phyloP scores from a whole-genome alignment of 2,329 filamentous ascomycete species.

The Fusarium sp. region DNA sequence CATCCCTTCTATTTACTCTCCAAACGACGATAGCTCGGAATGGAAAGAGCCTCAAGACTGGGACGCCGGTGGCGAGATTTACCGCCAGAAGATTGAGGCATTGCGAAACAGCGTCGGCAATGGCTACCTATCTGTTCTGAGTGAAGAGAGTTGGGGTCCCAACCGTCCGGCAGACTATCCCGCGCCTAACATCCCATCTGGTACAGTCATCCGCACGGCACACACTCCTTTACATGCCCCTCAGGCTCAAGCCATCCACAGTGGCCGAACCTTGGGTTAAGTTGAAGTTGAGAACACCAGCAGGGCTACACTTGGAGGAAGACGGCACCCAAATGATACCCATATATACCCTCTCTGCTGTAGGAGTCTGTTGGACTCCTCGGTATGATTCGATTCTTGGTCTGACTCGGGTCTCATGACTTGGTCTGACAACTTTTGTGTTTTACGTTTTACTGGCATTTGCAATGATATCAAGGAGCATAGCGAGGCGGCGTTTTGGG shows the following conservation, averaged over 20 bases:
- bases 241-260: constrained; percentile 66
- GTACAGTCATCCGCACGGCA: constrained; percentile 51
- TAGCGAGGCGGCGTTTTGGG: constrained; percentile 59
- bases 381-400: constrained; percentile 44
- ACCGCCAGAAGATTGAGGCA: constrained; percentile 89
- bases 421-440: constrained; percentile 31
- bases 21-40: constrained; percentile 41
- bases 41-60: constrained; percentile 70
- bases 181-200: constrained; percentile 45
- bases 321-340: constrained; percentile 53
- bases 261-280: constrained; percentile 67
- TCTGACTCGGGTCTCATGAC: constrained; percentile 36
- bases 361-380: constrained; percentile 27
- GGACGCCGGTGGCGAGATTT: constrained; percentile 81
- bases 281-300: constrained; percentile 33
- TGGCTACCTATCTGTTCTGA: constrained; percentile 88
- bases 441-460: constrained; percentile 46
- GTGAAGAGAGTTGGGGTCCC: constrained; percentile 77
- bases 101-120: constrained; percentile 88
- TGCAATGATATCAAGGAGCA: constrained; percentile 55
- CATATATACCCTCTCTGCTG: constrained; percentile 47
- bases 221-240: constrained; percentile 53
- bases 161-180: constrained; percentile 45
- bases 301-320: constrained; percentile 35
- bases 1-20: constrained; percentile 36